Evolutionary conservation across 208 protist genomes (phyloP).

Genomic region (Balamuthia mandrillaris): DNA sequence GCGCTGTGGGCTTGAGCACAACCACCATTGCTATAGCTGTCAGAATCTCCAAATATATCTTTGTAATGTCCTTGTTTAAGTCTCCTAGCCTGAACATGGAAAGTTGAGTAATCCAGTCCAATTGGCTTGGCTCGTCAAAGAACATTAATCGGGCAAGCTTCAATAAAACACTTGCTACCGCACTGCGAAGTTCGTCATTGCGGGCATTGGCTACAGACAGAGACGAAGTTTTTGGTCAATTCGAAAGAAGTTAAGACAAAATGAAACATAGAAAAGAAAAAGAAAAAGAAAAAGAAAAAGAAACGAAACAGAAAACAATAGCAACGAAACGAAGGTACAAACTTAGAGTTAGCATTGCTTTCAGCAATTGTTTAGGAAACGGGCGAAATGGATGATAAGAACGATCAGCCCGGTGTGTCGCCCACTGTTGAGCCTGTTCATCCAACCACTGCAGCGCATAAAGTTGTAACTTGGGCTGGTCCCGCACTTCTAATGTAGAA

Average conservation of each 20-base stretch:
- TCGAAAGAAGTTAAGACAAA: too few species aligned
- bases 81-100: constrained; percentile 48
- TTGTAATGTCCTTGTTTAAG: not conserved
- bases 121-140: too few species aligned
- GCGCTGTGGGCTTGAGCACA: not conserved
- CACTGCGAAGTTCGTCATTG: too few species aligned
- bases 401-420: not conserved
- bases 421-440: not conserved
- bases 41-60: constrained; percentile 24
- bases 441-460: not conserved
- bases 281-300: not conserved
- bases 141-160: too few species aligned
- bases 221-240: too few species aligned
- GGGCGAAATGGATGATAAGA: not conserved
- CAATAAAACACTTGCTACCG: too few species aligned
- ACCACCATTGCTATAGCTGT: not conserved
- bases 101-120: too few species aligned
- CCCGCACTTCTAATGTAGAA: too few species aligned
- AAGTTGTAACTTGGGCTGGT: not conserved
- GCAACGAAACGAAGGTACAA: not conserved
- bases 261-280: too few species aligned
- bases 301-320: not conserved
- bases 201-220: too few species aligned
- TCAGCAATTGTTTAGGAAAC: not conserved
- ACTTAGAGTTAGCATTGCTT: not conserved